A percentile compares a stretch with the other conserved stretches of the same genome.
phyloP scores from a whole-genome alignment of 129 eudicot species.

The Cynara cardunculus region DNA sequence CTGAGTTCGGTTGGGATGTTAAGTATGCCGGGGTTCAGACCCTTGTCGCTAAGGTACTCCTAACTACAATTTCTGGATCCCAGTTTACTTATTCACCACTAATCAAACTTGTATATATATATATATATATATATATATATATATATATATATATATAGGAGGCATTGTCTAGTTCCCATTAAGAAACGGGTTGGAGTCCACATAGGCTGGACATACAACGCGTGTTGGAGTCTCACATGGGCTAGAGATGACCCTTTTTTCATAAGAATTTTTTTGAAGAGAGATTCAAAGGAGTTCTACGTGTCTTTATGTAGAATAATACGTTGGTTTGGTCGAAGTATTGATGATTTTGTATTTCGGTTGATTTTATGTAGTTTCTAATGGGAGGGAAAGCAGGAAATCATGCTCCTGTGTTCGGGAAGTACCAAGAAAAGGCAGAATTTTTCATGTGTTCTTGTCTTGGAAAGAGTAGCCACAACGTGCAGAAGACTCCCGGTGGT shows the following conservation, averaged over 20 bases:
- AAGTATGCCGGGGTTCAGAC: slow-evolving; percentile 96
- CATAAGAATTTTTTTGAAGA: too few species aligned
- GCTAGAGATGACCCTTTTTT: not conserved
- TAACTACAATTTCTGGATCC: too few species aligned
- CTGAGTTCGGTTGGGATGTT: slow-evolving; percentile 98
- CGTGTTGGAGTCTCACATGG: too few species aligned
- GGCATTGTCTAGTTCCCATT: too few species aligned
- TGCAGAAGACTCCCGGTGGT: slow-evolving; percentile 88
- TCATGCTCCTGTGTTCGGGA: slow-evolving; percentile 53
- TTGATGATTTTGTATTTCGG: not conserved
- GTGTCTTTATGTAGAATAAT: not conserved
- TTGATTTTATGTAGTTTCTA: slow-evolving; percentile 50
- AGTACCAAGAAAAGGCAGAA: slow-evolving; percentile 83
- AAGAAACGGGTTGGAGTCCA: too few species aligned
- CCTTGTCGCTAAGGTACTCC: slow-evolving; percentile 77
- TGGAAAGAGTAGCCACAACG: slow-evolving; percentile 66
- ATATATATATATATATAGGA: too few species aligned
- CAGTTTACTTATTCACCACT: too few species aligned
- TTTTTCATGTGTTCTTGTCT: slow-evolving; percentile 86
- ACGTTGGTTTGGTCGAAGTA: not conserved
- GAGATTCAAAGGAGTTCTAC: not conserved
- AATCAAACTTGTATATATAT: too few species aligned
- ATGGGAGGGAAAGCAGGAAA: slow-evolving; percentile 76
- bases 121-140: too few species aligned
- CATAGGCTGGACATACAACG: too few species aligned